These are phyloP conservation scores for Platanus orientalis DNA, from an alignment of 164 flowering plant species.

Conservation along the genomic window DNA sequence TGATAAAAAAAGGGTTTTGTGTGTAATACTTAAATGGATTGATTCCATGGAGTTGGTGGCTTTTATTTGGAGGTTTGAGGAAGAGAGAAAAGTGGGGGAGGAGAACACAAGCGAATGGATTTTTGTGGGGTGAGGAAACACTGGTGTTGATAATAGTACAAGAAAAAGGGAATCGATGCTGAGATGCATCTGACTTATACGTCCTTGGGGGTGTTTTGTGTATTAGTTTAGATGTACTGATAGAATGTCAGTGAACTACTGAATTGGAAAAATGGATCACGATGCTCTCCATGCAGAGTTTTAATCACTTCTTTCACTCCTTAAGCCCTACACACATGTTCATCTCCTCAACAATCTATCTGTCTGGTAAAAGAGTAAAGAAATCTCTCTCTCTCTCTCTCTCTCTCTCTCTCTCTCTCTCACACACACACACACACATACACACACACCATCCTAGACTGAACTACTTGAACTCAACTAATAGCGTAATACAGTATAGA, in stretches of 20 bases:
- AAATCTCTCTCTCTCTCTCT: too few relatives aligned
- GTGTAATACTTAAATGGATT: conserved; percentile 36
- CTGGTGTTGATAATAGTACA: conserved; percentile 23
- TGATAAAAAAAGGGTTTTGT: conserved; percentile 24
- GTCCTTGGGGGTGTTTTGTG: conserved; percentile 15
- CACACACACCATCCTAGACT: too few relatives aligned
- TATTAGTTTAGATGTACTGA: conserved; percentile 23
- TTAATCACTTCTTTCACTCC: conserved; percentile 18
- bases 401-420: too few relatives aligned
- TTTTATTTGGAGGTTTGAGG: conserved; percentile 47
- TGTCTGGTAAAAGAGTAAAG: too few relatives aligned
- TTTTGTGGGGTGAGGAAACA: conserved; percentile 15
- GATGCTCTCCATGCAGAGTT: conserved; percentile 30
- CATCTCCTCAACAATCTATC: neutral
- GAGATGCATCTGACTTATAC: conserved; percentile 36
- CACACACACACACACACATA: too few relatives aligned
- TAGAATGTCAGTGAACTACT: conserved; percentile 49
- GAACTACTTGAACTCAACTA: too few relatives aligned
- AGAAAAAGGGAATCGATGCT: conserved; percentile 63
- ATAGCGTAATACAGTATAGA: too few relatives aligned
- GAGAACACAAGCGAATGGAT: conserved; percentile 46
- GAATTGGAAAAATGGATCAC: conserved; percentile 32
- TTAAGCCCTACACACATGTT: conserved; percentile 13
- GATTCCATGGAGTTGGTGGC: conserved; percentile 54
- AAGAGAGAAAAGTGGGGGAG: conserved; percentile 24